Base-by-base conservation (phyloP, 768 basidiomycete genomes). In the Astraeus odoratus region DNA sequence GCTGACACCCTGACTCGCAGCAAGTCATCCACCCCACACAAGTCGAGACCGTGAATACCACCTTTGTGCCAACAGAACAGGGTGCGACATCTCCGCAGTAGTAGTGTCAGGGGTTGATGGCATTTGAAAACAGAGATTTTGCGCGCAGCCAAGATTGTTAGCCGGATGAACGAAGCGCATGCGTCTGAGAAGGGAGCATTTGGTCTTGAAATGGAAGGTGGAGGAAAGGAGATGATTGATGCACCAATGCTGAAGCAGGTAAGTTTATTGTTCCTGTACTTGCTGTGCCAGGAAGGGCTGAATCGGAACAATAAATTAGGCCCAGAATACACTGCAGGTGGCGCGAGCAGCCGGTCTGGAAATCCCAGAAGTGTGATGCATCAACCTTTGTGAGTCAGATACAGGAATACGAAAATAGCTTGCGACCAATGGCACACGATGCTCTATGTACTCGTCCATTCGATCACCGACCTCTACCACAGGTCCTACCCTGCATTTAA, bases 1-100 rank as follows among this genome's bases (percentile, higher is more conserved):
- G 16, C 35, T 42, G 27, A 48, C 38, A 19, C 20, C 41, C 18
- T 23, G 34, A 26, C 34, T 24, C 46, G 16, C 60, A 92, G 89
- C 94, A 97, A 92, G 90, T 86, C 2, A 94, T 97, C 31, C 94
- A 97, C 61, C 94, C 94, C 0, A 67, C 69, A 20, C 94, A 97
- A 63, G 77, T 95, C 4, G 74, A 76, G 26, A 71, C 75, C 6
- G 87, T 94, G 20, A 86, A 94, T 48, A 65, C 74, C 5, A 81
- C 83, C 1, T 97, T 86, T 60, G 77, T 88, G 0, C 93, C 93
- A 0, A 80, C 80, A 0, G 61, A 69, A 15, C 64, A 78, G 65
- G 90, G 91, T 82, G 55, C 25, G 61, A 50, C 15, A 22, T 39
- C 24, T 40, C 3, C 26, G 26, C 15, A 35, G 22, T 39, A 15